Evolutionary conservation across 371 early-diverging fungal species (phyloP).

Genomic region (Apophysomyces ossiformis): DNA sequence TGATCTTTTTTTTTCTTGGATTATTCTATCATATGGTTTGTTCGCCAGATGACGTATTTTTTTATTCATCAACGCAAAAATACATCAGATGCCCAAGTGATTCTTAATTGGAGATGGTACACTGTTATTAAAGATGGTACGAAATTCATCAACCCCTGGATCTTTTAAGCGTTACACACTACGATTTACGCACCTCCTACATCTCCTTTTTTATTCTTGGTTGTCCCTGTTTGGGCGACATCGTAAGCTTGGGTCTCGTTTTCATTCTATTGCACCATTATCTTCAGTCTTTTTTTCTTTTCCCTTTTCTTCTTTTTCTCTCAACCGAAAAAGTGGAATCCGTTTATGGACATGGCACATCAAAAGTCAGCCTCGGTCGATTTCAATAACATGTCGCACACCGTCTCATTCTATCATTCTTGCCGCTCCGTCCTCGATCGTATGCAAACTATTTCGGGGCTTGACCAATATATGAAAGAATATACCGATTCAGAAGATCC

Average conservation of each 20-base stretch:
- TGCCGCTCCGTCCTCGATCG: slow-evolving; percentile 64
- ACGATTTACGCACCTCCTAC: neutral
- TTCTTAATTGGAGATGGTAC: too few species aligned
- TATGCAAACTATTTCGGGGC: slow-evolving; percentile 61
- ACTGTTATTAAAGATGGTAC: neutral
- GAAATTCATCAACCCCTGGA: neutral
- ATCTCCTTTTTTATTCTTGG: slow-evolving; percentile 8
- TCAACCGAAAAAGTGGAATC: neutral
- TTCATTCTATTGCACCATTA: neutral
- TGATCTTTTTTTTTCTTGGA: neutral
- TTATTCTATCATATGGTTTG: neutral
- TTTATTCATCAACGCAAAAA: neutral
- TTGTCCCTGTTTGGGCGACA: slow-evolving; percentile 11
- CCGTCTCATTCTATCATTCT: slow-evolving; percentile 65
- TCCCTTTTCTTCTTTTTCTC: neutral
- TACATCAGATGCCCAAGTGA: neutral
- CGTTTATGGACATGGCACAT: slow-evolving; percentile 2
- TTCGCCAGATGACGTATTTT: slow-evolving; percentile 1
- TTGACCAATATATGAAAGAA: slow-evolving; percentile 51
- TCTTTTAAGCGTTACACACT: slow-evolving; percentile 6
- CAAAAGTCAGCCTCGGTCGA: slow-evolving; percentile 1
- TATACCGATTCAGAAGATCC: neutral
- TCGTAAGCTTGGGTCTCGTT: slow-evolving; percentile 1
- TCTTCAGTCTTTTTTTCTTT: neutral
- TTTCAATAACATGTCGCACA: slow-evolving; percentile 6